phyloP scores from a whole-genome alignment of 2,329 filamentous ascomycete species.

The Xylariales sp. region DNA sequence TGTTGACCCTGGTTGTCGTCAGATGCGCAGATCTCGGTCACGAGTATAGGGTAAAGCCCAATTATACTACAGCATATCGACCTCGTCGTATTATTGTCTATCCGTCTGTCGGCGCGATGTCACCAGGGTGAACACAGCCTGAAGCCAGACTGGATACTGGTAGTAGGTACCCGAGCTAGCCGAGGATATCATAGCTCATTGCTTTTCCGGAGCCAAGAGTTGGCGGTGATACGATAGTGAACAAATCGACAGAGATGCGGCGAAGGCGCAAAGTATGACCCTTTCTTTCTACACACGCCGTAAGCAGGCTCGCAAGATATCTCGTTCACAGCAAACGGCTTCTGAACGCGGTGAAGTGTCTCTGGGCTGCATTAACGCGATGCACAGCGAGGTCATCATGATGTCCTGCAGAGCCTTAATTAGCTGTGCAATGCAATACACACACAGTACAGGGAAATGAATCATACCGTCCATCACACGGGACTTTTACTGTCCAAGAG shows the following conservation, averaged over 20 bases:
- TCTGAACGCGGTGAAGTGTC: slow-evolving; percentile 40
- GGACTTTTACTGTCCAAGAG: slow-evolving; percentile 8
- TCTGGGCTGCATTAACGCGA: slow-evolving; percentile 42
- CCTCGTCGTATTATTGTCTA: background rate
- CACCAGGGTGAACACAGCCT: slow-evolving; percentile 3
- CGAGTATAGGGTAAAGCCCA: background rate
- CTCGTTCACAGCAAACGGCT: slow-evolving; percentile 8
- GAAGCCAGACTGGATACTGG: slow-evolving; percentile 3
- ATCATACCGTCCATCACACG: slow-evolving; percentile 8
- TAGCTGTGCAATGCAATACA: slow-evolving; percentile 22
- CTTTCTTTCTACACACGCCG: slow-evolving; percentile 9
- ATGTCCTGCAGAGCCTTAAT: slow-evolving; percentile 35
- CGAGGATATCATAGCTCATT: slow-evolving; percentile 25
- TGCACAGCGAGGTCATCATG: slow-evolving; percentile 40
- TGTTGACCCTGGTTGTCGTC: slow-evolving; percentile 1
- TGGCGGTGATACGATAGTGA: slow-evolving; percentile 29
- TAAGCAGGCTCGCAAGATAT: slow-evolving; percentile 27
- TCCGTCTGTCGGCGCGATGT: slow-evolving; percentile 4
- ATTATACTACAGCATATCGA: background rate
- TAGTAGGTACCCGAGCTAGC: slow-evolving; percentile 31
- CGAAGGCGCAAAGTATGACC: slow-evolving; percentile 36
- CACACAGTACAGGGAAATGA: slow-evolving; percentile 28
- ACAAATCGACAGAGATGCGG: slow-evolving; percentile 20
- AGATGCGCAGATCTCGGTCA: slow-evolving; percentile 12
- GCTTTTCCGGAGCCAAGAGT: slow-evolving; percentile 33